Base-by-base conservation (phyloP, 768 basidiomycete genomes). In the Pisolithus tinctorius region DNA sequence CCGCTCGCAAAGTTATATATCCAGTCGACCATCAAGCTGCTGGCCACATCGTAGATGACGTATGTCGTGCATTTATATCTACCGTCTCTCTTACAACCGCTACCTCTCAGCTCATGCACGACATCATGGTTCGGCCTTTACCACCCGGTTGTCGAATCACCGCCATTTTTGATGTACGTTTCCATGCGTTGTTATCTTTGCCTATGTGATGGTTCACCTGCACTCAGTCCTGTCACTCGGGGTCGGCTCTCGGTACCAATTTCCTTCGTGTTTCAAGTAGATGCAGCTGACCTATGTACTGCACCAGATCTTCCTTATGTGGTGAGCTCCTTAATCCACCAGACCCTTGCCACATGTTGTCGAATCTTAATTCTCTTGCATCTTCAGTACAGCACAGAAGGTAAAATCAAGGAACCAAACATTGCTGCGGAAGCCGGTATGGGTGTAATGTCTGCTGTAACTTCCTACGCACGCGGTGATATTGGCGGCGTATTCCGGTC, bases 331-430 rank as follows among this genome's bases (percentile, higher is more conserved):
- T 50, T 49, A 20, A 34, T 45, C 55, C 45, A 85, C 55, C 45
- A 85, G 83, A 88, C 64, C 73, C 87, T 26, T 83, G 83, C 3
- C 88, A 84, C 66, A 74, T 80, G 37, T 84, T 86, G 67, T 37
- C 74, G 56, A 25, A 17, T 36, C 50, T 17, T 26, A 49, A 11
- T 16, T 26, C 49, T 20, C 46, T 13, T 51, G 36, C 48, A 48
- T 43, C 11, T 17, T 31, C 54, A 88, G 83, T 97, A 97, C 70
- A 92, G 92, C 20, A 95, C 93, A 6, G 92, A 97, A 71, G 93
- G 93, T 45, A 93, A 90, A 63, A 71, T 97, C 64, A 96, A 97
- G 67, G 93, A 96, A 64, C 93, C 94, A 31, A 94, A 96, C 63
- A 71, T 93, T 14, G 83, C 84, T 10, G 78, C 84, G 8, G 93